These are phyloP conservation scores for Lactarius quietus DNA, from an alignment of 768 basidiomycete species.

Conservation along the genomic window DNA sequence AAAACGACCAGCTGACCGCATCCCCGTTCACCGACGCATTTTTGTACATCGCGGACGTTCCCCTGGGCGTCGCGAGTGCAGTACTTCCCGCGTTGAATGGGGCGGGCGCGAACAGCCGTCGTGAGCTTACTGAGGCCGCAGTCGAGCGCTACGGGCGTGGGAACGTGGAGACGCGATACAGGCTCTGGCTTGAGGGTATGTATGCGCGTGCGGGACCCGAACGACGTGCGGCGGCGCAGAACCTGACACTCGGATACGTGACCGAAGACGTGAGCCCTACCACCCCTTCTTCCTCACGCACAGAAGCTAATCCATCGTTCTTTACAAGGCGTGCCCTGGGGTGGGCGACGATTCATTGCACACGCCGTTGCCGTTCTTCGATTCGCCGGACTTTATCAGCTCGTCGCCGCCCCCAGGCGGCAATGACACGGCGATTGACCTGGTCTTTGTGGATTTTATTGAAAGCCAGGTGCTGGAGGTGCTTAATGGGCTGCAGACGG, in stretches of 20 bases:
- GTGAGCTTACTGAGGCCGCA: conserved; percentile 35
- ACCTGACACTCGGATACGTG: conserved; percentile 71
- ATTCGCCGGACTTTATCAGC: conserved; percentile 54
- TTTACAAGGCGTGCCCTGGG: conserved; percentile 58
- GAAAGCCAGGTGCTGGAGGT: conserved; percentile 46
- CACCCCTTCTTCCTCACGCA: background rate
- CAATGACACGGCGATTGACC: conserved; percentile 54
- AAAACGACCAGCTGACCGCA: conserved; percentile 75
- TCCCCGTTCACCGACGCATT: conserved; percentile 68
- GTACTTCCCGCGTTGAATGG: conserved; percentile 54
- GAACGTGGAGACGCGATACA: conserved; percentile 48
- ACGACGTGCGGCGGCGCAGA: conserved; percentile 42
- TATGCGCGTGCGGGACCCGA: conserved; percentile 37
- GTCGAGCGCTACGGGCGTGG: conserved; percentile 45
- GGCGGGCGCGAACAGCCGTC: conserved; percentile 38
- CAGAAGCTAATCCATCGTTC: background rate
- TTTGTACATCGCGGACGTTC: conserved; percentile 55
- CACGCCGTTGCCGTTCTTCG: conserved; percentile 53
- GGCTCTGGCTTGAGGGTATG: conserved; percentile 60
- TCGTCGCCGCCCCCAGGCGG: conserved; percentile 51
- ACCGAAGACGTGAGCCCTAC: conserved; percentile 56
- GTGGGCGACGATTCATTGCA: conserved; percentile 73
- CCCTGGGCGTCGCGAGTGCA: conserved; percentile 46
- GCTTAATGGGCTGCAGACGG: conserved; percentile 53
- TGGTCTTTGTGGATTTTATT: conserved; percentile 76